Evolutionary conservation across 2,329 filamentous ascomycete genomes (phyloP).

Genomic region (Colletotrichum neosansevieriae): DNA sequence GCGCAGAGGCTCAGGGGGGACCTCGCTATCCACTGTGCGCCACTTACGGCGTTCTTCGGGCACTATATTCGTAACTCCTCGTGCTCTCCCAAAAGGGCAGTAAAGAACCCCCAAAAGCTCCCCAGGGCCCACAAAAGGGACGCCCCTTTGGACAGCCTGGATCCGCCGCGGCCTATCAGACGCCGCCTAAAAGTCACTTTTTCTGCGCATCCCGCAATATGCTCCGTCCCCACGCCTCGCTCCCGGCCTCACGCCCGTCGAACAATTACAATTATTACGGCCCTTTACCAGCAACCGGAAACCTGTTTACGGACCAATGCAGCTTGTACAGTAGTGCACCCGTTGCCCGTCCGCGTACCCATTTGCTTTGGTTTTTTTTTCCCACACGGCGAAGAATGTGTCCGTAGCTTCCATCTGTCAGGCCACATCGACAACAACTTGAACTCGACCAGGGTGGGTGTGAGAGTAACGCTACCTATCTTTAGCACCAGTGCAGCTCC

Average conservation of each 20-base stretch:
- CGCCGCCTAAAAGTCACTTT: conserved; percentile 37
- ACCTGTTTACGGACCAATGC: conserved; percentile 1
- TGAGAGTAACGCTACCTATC: conserved; percentile 14
- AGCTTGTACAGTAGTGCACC: not conserved
- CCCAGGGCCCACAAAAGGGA: not conserved
- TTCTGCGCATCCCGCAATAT: not conserved
- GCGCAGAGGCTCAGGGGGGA: not conserved
- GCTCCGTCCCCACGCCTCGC: conserved; percentile 11
- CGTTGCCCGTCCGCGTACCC: not conserved
- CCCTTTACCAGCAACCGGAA: not conserved
- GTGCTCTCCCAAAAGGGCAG: conserved; percentile 7
- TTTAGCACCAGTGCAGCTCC: conserved; percentile 8
- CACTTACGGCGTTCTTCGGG: not conserved
- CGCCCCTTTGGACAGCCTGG: conserved; percentile 24
- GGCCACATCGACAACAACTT: conserved; percentile 9
- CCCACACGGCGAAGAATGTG: not conserved
- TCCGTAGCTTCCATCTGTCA: conserved; percentile 1
- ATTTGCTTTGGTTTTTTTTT: not conserved
- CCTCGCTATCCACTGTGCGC: not conserved
- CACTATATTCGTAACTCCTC: conserved; percentile 27
- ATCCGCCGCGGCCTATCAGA: conserved; percentile 37
- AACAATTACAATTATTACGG: not conserved
- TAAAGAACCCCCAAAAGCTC: not conserved
- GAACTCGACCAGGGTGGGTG: not conserved
- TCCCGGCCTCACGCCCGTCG: conserved; percentile 28